These are phyloP conservation scores for Sphaceloma murrayae DNA, from an alignment of 2,329 filamentous ascomycete genomes.

Conservation along the genomic window DNA sequence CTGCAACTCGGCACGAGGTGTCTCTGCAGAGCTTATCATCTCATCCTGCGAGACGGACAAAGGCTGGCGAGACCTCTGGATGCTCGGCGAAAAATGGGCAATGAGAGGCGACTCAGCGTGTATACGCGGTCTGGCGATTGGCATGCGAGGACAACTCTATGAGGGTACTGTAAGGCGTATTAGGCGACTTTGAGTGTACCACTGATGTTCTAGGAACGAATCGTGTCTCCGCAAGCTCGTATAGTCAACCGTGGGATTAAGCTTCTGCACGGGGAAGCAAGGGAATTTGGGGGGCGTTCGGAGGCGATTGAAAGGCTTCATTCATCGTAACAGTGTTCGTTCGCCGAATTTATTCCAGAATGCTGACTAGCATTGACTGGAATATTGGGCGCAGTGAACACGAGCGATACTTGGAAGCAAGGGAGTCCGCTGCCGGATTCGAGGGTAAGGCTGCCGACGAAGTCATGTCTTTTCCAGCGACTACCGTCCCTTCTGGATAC, in stretches of 20 bases:
- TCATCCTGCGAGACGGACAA: too few species aligned
- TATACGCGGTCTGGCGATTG: too few species aligned
- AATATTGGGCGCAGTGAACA: constrained; percentile 66
- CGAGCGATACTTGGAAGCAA: constrained; percentile 63
- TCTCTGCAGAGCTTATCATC: too few species aligned
- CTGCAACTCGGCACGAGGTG: too few species aligned
- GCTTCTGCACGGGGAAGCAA: constrained; percentile 1
- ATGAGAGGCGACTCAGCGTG: too few species aligned
- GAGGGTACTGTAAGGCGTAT: neutral
- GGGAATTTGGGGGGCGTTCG: constrained; percentile 1
- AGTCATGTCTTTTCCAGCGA: constrained; percentile 46
- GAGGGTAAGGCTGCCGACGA: constrained; percentile 13
- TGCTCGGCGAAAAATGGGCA: too few species aligned
- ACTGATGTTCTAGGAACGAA: neutral
- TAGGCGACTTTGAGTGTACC: neutral
- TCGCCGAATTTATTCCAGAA: constrained; percentile 19
- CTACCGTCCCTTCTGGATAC: constrained; percentile 59
- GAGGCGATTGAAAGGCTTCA: neutral
- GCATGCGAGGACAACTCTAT: neutral
- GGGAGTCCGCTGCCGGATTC: constrained; percentile 31
- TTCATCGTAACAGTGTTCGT: neutral
- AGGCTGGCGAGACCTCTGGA: too few species aligned
- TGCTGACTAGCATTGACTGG: constrained; percentile 44
- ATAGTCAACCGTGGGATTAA: neutral
- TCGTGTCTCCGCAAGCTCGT: neutral